A percentile compares a stretch with the other conserved stretches of the same genome.
phyloP scores from a whole-genome alignment of 2,329 filamentous ascomycete species.

The Fusarium pininemorale region DNA sequence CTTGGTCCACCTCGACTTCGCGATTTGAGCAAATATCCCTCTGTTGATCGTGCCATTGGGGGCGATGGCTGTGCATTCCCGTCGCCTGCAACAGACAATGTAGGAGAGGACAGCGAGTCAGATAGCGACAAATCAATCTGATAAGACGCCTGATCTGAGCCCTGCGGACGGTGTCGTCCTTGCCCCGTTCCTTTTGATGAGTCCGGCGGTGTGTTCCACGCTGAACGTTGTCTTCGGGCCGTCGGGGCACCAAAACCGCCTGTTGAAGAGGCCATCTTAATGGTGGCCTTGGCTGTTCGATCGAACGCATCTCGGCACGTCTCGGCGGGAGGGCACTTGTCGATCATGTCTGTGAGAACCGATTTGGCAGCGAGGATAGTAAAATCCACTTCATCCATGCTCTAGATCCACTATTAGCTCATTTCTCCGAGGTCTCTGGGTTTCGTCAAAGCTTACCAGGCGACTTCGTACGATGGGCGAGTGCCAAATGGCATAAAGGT shows the following conservation, averaged over 20 bases:
- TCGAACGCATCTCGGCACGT: constrained; percentile 95
- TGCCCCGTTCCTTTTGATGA: constrained; percentile 35
- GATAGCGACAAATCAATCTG: constrained; percentile 51
- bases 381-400: constrained; percentile 97
- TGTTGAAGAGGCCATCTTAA: constrained; percentile 91
- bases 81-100: constrained; percentile 50
- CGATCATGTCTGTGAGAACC: constrained; percentile 88
- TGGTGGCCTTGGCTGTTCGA: constrained; percentile 92
- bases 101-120: constrained; percentile 54
- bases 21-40: constrained; percentile 45
- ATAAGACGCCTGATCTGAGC: constrained; percentile 46
- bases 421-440: not conserved
- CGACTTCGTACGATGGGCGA: constrained; percentile 87
- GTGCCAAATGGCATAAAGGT: constrained; percentile 97
- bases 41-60: constrained; percentile 47
- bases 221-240: constrained; percentile 41
- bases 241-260: constrained; percentile 74
- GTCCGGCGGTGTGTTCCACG: constrained; percentile 45
- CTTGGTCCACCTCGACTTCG: constrained; percentile 45
- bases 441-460: constrained; percentile 68
- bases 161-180: constrained; percentile 42
- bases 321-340: constrained; percentile 94
- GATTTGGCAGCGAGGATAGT: constrained; percentile 93
- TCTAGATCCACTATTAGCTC: constrained; percentile 53
- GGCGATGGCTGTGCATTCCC: constrained; percentile 52